phyloP scores from a whole-genome alignment of 805 yeast genomes.

The Saccharomycopsis babjevae region DNA sequence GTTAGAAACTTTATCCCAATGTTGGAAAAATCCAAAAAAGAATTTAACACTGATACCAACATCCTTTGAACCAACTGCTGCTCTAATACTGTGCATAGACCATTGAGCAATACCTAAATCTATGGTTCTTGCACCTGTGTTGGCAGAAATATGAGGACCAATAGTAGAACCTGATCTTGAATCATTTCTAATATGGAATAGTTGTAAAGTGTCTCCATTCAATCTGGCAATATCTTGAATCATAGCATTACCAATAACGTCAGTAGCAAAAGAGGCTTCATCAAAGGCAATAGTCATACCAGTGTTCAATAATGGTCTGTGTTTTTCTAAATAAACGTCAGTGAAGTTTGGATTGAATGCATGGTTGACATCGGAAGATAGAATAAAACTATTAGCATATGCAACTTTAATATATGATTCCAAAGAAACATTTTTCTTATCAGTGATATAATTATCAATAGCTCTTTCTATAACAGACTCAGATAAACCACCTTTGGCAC shows the following conservation, averaged over 20 bases:
- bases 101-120: constrained; percentile 79
- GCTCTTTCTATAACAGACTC: constrained; percentile 56
- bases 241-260: constrained; percentile 59
- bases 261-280: constrained; percentile 80
- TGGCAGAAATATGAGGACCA: constrained; percentile 59
- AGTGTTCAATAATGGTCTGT: constrained; percentile 69
- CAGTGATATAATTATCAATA: constrained; percentile 25
- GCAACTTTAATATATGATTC: constrained; percentile 28
- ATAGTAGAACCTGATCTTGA: constrained; percentile 83
- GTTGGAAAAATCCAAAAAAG: constrained; percentile 56
- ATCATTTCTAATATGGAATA: constrained; percentile 80
- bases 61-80: constrained; percentile 69
- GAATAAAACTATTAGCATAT: constrained; percentile 66
- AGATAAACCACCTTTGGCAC: constrained; percentile 69
- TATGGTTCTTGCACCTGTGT: constrained; percentile 65
- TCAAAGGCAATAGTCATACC: constrained; percentile 67
- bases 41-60: constrained; percentile 64
- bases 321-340: constrained; percentile 61
- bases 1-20: constrained; percentile 55
- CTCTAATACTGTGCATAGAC: constrained; percentile 81
- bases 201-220: constrained; percentile 60
- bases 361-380: constrained; percentile 81
- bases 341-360: constrained; percentile 71
- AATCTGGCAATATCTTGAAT: constrained; percentile 57
- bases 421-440: constrained; percentile 21